Percentiles rank a stretch among this genome's conserved stretches.
Conservation (phyloP, 495 filamentous ascomycete genomes). For the Penicillium pancosmium region DNA sequence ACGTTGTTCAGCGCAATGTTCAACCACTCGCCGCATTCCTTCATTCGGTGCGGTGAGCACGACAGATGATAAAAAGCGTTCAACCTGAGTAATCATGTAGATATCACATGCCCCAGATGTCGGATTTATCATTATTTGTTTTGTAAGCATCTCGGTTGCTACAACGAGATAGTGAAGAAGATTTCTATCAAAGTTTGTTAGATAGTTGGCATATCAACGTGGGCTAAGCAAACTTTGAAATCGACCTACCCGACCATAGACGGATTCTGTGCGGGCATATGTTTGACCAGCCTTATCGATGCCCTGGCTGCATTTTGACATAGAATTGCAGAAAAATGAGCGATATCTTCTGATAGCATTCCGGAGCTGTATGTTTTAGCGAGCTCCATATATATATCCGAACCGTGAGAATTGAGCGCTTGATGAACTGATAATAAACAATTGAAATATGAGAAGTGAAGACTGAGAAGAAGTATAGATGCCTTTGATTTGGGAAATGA, state of each 20-base stretch:
- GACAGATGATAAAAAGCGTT: not conserved
- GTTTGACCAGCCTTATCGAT: not conserved
- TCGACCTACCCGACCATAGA: not conserved
- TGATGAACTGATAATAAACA: not conserved
- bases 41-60: not conserved
- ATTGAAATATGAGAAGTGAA: conserved; percentile 1
- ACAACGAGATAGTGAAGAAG: conserved; percentile 1
- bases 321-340: not conserved
- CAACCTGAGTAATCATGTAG: not conserved
- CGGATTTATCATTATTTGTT: not conserved
- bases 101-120: not conserved
- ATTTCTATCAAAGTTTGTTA: not conserved
- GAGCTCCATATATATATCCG: not conserved
- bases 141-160: not conserved
- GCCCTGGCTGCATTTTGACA: conserved; percentile 2
- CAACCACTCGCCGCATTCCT: not conserved
- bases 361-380: not conserved
- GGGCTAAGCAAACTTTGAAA: not conserved
- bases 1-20: not conserved
- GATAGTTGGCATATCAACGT: not conserved
- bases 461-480: not conserved
- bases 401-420: not conserved
- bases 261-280: not conserved
- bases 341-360: not conserved
- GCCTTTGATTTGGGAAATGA: not conserved